phyloP scores from a whole-genome alignment of 805 yeast species.

The Metschnikowia santaceciliae region DNA sequence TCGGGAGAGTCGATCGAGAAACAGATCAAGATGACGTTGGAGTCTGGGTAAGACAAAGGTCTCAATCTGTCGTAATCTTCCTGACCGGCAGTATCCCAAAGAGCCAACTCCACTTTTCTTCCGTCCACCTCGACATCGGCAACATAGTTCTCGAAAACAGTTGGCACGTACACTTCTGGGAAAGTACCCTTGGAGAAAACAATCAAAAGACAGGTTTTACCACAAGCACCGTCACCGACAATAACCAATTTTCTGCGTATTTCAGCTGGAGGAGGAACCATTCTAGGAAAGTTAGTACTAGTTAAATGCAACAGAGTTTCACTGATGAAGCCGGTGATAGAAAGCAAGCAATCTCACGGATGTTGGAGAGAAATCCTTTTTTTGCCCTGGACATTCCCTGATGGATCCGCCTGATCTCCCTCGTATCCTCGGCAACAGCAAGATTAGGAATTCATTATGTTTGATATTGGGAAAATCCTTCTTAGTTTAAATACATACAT shows the following conservation, averaged over 20 bases:
- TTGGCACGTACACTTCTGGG: slow-evolving; percentile 30
- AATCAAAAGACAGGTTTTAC: slow-evolving; percentile 30
- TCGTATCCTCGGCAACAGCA: background rate
- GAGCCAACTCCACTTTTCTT: slow-evolving; percentile 48
- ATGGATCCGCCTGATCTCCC: background rate
- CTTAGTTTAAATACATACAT: slow-evolving; percentile 1
- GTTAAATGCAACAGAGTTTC: background rate
- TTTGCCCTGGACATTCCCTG: background rate
- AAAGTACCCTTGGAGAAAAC: slow-evolving; percentile 30
- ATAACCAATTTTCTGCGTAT: slow-evolving; percentile 31
- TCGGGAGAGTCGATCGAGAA: slow-evolving; percentile 32
- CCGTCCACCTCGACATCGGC: slow-evolving; percentile 77
- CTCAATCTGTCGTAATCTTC: slow-evolving; percentile 35
- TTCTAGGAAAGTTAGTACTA: slow-evolving; percentile 14
- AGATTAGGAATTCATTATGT: background rate
- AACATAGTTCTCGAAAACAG: slow-evolving; percentile 95
- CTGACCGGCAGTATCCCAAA: slow-evolving; percentile 41
- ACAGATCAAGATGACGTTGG: slow-evolving; percentile 35
- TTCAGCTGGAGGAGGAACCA: slow-evolving; percentile 25
- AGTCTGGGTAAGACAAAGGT: slow-evolving; percentile 40
- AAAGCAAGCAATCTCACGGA: background rate
- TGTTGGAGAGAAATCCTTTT: background rate
- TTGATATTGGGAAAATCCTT: too few relatives aligned
- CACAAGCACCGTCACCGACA: slow-evolving; percentile 33
- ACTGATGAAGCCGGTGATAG: background rate